Conservation (phyloP, 1,284 basidiomycete species). For the Gomphus sp. region DNA sequence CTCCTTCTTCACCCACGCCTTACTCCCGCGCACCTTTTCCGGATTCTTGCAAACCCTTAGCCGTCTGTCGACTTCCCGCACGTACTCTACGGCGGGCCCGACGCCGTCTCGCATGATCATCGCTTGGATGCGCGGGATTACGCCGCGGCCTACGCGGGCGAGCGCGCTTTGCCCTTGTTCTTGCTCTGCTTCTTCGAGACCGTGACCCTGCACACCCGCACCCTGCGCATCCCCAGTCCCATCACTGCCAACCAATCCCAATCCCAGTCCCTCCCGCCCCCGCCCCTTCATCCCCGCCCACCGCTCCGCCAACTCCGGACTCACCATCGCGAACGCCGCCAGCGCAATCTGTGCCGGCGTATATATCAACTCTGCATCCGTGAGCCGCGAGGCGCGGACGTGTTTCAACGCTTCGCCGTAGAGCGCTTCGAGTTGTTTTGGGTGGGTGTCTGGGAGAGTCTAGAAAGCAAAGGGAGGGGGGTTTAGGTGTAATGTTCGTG, state of each 20-base stretch:
- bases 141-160: too few species aligned
- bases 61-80: constrained; percentile 80
- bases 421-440: constrained; percentile 33
- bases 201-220: too few species aligned
- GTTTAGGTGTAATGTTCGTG: neutral
- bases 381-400: constrained; percentile 69
- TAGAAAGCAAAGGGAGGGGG: constrained; percentile 16
- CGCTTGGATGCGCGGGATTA: constrained; percentile 45
- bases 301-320: constrained; percentile 48
- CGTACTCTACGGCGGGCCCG: constrained; percentile 68
- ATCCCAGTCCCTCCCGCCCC: too few species aligned
- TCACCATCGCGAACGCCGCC: constrained; percentile 66
- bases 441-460: constrained; percentile 39
- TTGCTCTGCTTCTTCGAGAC: too few species aligned
- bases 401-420: constrained; percentile 55
- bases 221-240: too few species aligned
- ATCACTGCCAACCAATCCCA: too few species aligned
- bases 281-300: constrained; percentile 55
- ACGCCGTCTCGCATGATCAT: constrained; percentile 52
- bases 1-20: constrained; percentile 60
- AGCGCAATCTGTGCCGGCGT: constrained; percentile 91
- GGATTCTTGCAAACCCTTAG: constrained; percentile 87
- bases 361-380: constrained; percentile 88
- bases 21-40: constrained; percentile 83
- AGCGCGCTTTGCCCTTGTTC: too few species aligned